These are phyloP conservation scores for Kazachstania sp. DNA, from an alignment of 1,139 yeast genomes.

Conservation along the genomic window DNA sequence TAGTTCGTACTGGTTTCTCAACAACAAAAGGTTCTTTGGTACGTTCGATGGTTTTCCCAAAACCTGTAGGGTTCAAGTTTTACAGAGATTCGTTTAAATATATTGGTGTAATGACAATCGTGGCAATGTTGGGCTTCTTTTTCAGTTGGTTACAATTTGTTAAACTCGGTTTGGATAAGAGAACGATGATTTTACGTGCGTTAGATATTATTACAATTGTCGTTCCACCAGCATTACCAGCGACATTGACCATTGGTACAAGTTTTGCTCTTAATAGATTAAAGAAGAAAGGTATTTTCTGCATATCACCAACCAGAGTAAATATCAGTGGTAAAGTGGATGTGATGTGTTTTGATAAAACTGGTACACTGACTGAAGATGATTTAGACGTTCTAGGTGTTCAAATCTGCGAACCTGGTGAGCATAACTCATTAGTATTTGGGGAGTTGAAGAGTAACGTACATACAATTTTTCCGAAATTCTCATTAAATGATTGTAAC, in stretches of 20 bases:
- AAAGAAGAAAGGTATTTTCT: slow-evolving; percentile 60
- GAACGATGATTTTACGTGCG: slow-evolving; percentile 74
- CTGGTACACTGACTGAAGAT: slow-evolving; percentile 96
- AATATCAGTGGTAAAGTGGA: slow-evolving; percentile 93
- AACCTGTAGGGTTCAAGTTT: slow-evolving; percentile 87
- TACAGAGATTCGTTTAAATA: slow-evolving; percentile 91
- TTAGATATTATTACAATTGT: slow-evolving; percentile 91
- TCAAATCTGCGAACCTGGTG: slow-evolving; percentile 42
- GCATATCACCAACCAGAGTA: slow-evolving; percentile 89
- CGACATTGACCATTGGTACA: slow-evolving; percentile 92
- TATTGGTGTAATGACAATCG: slow-evolving; percentile 85
- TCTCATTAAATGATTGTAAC: slow-evolving; percentile 25
- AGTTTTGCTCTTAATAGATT: slow-evolving; percentile 80
- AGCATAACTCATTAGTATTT: slow-evolving; percentile 46
- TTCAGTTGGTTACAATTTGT: slow-evolving; percentile 79
- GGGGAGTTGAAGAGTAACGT: slow-evolving; percentile 38
- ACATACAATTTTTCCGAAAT: slow-evolving; percentile 28
- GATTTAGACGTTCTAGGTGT: slow-evolving; percentile 90
- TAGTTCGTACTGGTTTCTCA: slow-evolving; percentile 80
- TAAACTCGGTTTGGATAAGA: slow-evolving; percentile 59
- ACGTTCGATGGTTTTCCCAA: slow-evolving; percentile 93
- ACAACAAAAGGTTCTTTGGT: slow-evolving; percentile 95
- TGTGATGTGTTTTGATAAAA: slow-evolving; percentile 86
- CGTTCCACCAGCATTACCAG: slow-evolving; percentile 97
- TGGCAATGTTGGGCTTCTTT: slow-evolving; percentile 78